Conservation (phyloP, 192 early-diverging fungal genomes). For the Neocallimastix lanati region DNA sequence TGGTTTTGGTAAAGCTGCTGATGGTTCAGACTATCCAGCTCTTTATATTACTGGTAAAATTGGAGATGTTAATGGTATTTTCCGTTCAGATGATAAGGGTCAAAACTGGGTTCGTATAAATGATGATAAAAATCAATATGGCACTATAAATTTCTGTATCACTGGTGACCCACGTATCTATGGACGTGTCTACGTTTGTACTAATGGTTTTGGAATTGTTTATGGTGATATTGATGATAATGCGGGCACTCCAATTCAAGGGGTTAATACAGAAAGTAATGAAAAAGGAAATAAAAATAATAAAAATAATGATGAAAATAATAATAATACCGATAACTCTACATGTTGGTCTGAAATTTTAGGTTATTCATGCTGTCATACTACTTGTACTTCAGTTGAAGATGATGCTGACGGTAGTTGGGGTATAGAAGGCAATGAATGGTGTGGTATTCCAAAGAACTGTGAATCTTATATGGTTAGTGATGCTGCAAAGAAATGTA, state of each 20-base stretch:
- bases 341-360: not conserved
- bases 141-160: slow-evolving; percentile 7
- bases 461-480: too few species aligned
- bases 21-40: not conserved
- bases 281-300: too few species aligned
- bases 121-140: slow-evolving; percentile 10
- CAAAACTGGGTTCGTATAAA: slow-evolving; percentile 8
- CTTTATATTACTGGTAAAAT: slow-evolving; percentile 1
- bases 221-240: slow-evolving; percentile 3
- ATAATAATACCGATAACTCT: too few species aligned
- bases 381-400: not conserved
- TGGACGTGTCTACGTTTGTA: slow-evolving; percentile 10
- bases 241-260: not conserved
- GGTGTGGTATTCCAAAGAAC: not conserved
- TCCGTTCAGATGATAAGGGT: slow-evolving; percentile 10
- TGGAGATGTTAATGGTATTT: not conserved
- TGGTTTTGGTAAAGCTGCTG: slow-evolving; percentile 1
- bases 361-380: not conserved
- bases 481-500: too few species aligned
- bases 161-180: slow-evolving; percentile 9
- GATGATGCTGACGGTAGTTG: not conserved
- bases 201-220: slow-evolving; percentile 10
- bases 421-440: not conserved
- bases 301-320: not conserved
- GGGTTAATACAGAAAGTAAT: not conserved